Conservation (phyloP, 805 yeast species). For the Sugiyamaella marilandica region DNA sequence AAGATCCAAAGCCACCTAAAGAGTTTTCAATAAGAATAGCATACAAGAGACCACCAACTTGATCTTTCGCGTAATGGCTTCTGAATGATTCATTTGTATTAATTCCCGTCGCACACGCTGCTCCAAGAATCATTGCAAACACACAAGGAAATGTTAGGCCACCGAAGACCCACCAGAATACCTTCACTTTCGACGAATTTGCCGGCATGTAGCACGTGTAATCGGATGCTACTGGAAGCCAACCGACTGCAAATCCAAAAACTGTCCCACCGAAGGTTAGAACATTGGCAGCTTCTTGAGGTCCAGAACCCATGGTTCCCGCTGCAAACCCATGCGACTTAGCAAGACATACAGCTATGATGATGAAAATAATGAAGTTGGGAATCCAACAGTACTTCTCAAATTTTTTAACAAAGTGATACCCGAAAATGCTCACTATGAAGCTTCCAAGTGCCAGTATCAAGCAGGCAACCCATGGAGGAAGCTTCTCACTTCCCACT, state of each 20-base stretch:
- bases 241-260: slow-evolving; percentile 88
- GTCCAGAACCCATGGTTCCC: slow-evolving; percentile 53
- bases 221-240: slow-evolving; percentile 91
- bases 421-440: slow-evolving; percentile 76
- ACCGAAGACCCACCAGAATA: slow-evolving; percentile 57
- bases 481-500: slow-evolving; percentile 60
- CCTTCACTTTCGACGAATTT: slow-evolving; percentile 50
- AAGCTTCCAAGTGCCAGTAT: slow-evolving; percentile 65
- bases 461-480: slow-evolving; percentile 89
- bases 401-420: slow-evolving; percentile 71
- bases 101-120: slow-evolving; percentile 73
- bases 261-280: slow-evolving; percentile 77
- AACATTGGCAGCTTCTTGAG: slow-evolving; percentile 67
- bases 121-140: slow-evolving; percentile 76
- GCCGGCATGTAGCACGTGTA: slow-evolving; percentile 83
- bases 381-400: slow-evolving; percentile 92
- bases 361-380: slow-evolving; percentile 63
- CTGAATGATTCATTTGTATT: slow-evolving; percentile 38
- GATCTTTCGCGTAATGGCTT: slow-evolving; percentile 46
- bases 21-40: slow-evolving; percentile 74
- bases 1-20: slow-evolving; percentile 82
- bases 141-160: slow-evolving; percentile 67
- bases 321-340: slow-evolving; percentile 59
- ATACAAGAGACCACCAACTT: slow-evolving; percentile 79
- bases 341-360: slow-evolving; percentile 71